These are phyloP conservation scores for Echinochloa phyllopogon DNA, from an alignment of 176 grass and related monocot species.

Conservation along the genomic window DNA sequence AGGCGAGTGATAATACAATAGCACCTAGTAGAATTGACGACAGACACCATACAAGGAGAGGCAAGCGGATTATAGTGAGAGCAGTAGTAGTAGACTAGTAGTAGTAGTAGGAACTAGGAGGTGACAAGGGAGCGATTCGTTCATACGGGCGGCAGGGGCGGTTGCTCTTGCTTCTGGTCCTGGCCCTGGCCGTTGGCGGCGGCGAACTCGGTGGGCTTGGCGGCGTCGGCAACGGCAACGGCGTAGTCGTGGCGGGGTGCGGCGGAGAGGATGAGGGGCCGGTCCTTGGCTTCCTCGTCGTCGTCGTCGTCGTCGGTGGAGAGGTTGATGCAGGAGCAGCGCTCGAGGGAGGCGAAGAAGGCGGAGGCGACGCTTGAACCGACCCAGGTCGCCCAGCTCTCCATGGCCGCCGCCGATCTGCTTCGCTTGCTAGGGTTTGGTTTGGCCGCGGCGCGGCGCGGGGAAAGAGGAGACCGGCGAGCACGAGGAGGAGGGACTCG, in stretches of 20 bases:
- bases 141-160: constrained; percentile 63
- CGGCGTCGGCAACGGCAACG: not conserved
- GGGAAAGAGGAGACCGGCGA: not conserved
- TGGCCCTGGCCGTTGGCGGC: not conserved
- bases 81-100: no score
- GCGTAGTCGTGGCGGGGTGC: not conserved
- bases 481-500: not conserved
- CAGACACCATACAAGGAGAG: no score
- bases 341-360: constrained; percentile 91
- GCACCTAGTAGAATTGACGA: no score
- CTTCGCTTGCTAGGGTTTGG: constrained; percentile 33
- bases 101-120: no score
- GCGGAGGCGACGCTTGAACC: constrained; percentile 65
- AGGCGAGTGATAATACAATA: no score
- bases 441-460: no score
- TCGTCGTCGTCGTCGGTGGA: constrained; percentile 52
- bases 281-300: constrained; percentile 62
- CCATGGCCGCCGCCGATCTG: constrained; percentile 42
- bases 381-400: constrained; percentile 66
- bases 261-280: constrained; percentile 59
- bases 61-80: no score
- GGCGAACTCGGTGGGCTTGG: not conserved
- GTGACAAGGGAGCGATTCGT: not conserved
- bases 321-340: constrained; percentile 93
- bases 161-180: constrained; percentile 7